Percentiles rank a stretch among this genome's conserved stretches.
These are phyloP conservation scores for Dictyostelium firmibasis DNA, from an alignment of 78 protist genomes.

Conservation along the genomic window DNA sequence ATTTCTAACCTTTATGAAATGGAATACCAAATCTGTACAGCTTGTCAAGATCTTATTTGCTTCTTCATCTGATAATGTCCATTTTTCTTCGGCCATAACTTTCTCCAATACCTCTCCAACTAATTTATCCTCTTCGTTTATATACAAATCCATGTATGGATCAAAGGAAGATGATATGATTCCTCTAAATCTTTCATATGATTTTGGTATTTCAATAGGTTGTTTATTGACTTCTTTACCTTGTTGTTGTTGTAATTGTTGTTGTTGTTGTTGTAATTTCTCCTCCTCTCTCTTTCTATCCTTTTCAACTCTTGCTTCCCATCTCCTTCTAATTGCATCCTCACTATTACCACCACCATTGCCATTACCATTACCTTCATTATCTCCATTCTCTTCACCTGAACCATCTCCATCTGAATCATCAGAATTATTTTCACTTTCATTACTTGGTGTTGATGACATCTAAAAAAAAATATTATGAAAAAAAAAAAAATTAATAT, in stretches of 20 bases:
- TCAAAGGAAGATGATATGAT: constrained; percentile 82
- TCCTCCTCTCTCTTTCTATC: constrained; percentile 15
- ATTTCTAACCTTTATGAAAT: constrained; percentile 14
- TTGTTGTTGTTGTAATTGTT: not conserved
- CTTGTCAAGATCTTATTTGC: constrained; percentile 38
- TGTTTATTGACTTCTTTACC: not conserved
- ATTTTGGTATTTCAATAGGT: constrained; percentile 13
- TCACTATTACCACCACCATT: not conserved
- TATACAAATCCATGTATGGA: constrained; percentile 80
- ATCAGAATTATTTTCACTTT: not conserved
- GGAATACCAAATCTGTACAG: constrained; percentile 46
- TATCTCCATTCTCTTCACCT: not conserved
- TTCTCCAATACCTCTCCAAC: constrained; percentile 18
- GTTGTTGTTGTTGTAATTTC: constrained; percentile 6
- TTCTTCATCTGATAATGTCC: constrained; percentile 56
- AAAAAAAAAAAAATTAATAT: too few relatives aligned
- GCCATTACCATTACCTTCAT: not conserved
- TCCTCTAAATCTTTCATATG: constrained; percentile 61
- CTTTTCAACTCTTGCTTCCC: constrained; percentile 18
- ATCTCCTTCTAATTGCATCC: constrained; percentile 34
- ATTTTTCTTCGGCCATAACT: constrained; percentile 51
- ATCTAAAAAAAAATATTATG: not conserved
- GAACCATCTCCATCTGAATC: not conserved
- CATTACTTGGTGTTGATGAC: not conserved
- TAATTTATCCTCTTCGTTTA: constrained; percentile 64